These are phyloP conservation scores for Clausena lansium DNA, from an alignment of 345 rosid genomes.

Conservation along the genomic window DNA sequence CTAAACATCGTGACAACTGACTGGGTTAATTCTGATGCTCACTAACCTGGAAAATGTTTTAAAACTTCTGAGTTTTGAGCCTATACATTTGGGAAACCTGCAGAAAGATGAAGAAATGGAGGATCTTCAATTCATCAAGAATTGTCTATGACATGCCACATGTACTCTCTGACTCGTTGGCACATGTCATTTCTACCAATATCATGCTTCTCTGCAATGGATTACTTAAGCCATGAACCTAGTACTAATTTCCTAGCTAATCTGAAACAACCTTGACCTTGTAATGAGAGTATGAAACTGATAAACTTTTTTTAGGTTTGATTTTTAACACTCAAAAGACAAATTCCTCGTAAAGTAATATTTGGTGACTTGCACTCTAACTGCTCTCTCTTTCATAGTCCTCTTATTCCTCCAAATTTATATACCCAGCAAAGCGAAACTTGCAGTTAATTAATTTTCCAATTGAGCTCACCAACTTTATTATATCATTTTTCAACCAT, in stretches of 20 bases:
- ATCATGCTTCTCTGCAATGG: not conserved
- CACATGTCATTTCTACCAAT: not conserved
- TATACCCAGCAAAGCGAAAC: not conserved
- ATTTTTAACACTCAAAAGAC: constrained; percentile 8
- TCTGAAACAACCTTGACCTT: constrained; percentile 20
- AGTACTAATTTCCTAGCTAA: not conserved
- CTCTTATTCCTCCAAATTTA: constrained; percentile 18
- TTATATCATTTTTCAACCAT: not conserved
- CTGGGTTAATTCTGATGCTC: not conserved
- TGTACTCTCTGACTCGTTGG: not conserved
- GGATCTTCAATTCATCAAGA: not conserved
- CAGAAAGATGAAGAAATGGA: not conserved
- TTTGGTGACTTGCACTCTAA: constrained; percentile 69
- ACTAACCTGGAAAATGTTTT: not conserved
- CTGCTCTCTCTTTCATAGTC: constrained; percentile 43
- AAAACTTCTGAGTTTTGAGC: not conserved
- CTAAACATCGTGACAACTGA: not conserved
- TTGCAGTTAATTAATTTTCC: constrained; percentile 10
- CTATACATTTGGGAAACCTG: not conserved
- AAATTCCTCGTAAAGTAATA: constrained; percentile 16
- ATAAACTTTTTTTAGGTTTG: constrained; percentile 33
- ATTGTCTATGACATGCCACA: not conserved
- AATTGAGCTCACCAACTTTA: constrained; percentile 24
- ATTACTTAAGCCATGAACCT: constrained; percentile 10
- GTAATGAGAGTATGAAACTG: not conserved